A percentile compares a stretch with the other conserved stretches of the same genome.
These are phyloP conservation scores for Atkinsonella texensis DNA, from an alignment of 2,329 filamentous ascomycete genomes.

Conservation along the genomic window DNA sequence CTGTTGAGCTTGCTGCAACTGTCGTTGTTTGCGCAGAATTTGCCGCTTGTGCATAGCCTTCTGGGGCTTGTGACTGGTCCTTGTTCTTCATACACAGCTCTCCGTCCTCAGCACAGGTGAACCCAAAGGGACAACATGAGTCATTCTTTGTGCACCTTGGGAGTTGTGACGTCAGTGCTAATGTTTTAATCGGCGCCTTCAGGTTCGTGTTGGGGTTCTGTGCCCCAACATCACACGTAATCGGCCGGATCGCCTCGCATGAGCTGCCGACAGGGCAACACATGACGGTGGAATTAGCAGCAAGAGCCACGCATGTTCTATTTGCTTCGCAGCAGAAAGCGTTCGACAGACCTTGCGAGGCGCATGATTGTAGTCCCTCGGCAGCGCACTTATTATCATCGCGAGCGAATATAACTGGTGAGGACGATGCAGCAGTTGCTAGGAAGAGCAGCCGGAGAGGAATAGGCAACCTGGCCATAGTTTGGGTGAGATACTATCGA, in stretches of 20 bases:
- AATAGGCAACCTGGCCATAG: conserved; percentile 3
- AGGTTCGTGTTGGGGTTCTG: conserved; percentile 49
- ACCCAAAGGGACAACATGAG: conserved; percentile 64
- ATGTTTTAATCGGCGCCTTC: conserved; percentile 52
- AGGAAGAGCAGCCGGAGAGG: conserved; percentile 8
- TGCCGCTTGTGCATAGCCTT: conserved; percentile 12
- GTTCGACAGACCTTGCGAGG: conserved; percentile 38
- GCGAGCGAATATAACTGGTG: conserved; percentile 27
- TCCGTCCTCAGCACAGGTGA: conserved; percentile 41
- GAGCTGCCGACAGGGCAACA: conserved; percentile 52
- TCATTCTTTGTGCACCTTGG: conserved; percentile 38
- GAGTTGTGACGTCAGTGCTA: conserved; percentile 44
- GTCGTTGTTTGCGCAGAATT: conserved; percentile 12
- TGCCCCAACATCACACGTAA: conserved; percentile 49
- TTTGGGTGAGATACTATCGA: not conserved
- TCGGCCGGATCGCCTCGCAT: conserved; percentile 50
- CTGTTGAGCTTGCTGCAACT: not conserved
- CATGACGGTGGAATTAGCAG: conserved; percentile 52
- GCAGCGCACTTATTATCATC: conserved; percentile 40
- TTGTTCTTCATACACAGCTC: conserved; percentile 37
- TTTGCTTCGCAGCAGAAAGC: conserved; percentile 54
- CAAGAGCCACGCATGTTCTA: conserved; percentile 47
- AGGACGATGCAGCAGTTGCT: conserved; percentile 3
- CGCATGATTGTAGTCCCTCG: conserved; percentile 37
- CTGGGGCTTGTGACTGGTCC: conserved; percentile 35